These are phyloP conservation scores for Fusarium lyarnte DNA, from an alignment of 2,329 filamentous ascomycete genomes.

Conservation along the genomic window DNA sequence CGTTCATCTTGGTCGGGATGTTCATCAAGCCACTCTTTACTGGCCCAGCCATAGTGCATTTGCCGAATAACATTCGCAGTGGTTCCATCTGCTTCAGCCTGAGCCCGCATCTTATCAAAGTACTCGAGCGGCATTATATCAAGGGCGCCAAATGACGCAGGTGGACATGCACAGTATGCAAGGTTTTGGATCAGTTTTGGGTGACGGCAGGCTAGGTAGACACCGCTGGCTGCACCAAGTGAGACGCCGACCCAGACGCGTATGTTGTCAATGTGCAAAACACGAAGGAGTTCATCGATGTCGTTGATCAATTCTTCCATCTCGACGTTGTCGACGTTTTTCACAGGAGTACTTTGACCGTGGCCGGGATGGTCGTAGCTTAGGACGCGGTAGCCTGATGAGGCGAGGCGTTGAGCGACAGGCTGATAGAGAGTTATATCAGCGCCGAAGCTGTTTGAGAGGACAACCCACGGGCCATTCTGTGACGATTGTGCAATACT, in stretches of 20 bases:
- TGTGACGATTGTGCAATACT: neutral
- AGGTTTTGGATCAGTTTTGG: neutral
- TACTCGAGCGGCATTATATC: neutral
- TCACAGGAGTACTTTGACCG: neutral
- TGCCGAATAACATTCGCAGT: neutral
- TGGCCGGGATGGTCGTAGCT: constrained; percentile 8
- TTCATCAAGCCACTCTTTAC: neutral
- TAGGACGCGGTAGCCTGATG: neutral
- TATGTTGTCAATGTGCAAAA: neutral
- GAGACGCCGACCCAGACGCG: constrained; percentile 2
- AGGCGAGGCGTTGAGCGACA: neutral
- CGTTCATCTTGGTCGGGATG: neutral
- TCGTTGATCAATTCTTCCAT: neutral
- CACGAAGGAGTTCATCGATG: neutral
- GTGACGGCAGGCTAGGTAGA: neutral
- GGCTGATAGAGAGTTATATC: neutral
- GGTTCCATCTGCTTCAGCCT: neutral
- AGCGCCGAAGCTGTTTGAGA: constrained; percentile 3
- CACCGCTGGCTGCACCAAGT: neutral
- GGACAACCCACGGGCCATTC: neutral
- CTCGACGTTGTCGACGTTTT: neutral
- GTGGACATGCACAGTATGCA: neutral
- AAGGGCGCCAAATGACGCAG: neutral
- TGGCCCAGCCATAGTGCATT: constrained; percentile 12
- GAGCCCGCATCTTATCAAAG: neutral